A percentile compares a stretch with the other conserved stretches of the same genome.
Evolutionary conservation across 2,329 filamentous ascomycete genomes (phyloP).

Genomic region (Geosmithia putterillii): DNA sequence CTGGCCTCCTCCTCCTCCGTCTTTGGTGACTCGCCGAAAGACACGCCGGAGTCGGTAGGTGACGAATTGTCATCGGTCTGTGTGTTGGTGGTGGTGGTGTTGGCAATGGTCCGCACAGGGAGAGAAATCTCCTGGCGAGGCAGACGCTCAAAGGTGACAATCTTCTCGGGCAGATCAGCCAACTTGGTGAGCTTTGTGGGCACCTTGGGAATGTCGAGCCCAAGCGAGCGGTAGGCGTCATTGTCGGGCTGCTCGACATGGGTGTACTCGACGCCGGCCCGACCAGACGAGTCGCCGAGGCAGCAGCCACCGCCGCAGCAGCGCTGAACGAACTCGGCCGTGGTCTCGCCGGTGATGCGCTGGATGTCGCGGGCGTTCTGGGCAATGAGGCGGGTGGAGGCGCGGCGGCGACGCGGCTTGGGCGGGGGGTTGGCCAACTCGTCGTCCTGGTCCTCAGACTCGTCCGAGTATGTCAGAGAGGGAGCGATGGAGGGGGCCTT

Average conservation of each 20-base stretch:
- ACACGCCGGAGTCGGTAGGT: conserved; percentile 36
- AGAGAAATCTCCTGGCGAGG: conserved; percentile 1
- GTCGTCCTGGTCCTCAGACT: conserved; percentile 47
- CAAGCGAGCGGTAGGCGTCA: conserved; percentile 67
- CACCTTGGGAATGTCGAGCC: conserved; percentile 64
- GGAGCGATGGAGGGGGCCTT: conserved; percentile 39
- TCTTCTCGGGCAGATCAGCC: conserved; percentile 62
- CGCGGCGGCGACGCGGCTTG: conserved; percentile 43
- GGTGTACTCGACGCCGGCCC: conserved; percentile 37
- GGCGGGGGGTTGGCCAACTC: conserved; percentile 11
- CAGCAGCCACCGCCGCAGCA: conserved; percentile 57
- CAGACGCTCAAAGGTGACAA: conserved; percentile 48
- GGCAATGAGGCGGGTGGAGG: conserved; percentile 56
- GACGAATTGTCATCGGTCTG: conserved; percentile 13
- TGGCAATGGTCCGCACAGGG: background rate
- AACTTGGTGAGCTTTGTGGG: conserved; percentile 62
- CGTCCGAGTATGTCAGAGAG: conserved; percentile 50
- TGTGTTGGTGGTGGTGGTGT: too few relatives aligned
- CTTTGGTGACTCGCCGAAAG: conserved; percentile 17
- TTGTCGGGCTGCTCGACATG: conserved; percentile 58
- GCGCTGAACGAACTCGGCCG: conserved; percentile 46
- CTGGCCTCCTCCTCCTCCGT: too few relatives aligned
- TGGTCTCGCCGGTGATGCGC: conserved; percentile 52
- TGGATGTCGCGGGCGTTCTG: conserved; percentile 50
- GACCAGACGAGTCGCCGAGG: conserved; percentile 33